Evolutionary conservation across 768 basidiomycete species (phyloP).

Genomic region (Dioszegia hungarica): DNA sequence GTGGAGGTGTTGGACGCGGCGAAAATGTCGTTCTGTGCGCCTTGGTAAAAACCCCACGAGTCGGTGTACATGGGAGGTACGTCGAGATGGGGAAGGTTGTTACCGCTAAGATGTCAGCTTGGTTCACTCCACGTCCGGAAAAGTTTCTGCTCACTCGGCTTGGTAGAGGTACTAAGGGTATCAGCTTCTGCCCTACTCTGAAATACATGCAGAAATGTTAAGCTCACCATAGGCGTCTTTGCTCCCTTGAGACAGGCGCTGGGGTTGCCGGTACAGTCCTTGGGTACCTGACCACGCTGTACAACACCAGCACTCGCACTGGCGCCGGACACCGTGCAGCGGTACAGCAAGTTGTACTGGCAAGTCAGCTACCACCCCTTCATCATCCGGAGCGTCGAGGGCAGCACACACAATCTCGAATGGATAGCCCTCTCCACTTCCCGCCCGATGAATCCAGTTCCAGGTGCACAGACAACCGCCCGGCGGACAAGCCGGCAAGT

Average conservation of each 20-base stretch:
- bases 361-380: neutral
- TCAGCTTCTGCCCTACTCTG: neutral
- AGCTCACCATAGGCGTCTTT: conserved; percentile 51
- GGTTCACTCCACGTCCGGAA: neutral
- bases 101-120: conserved; percentile 1
- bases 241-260: conserved; percentile 21
- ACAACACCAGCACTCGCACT: conserved; percentile 15
- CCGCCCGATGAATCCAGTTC: conserved; percentile 54
- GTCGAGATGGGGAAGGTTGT: conserved; percentile 9
- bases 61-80: conserved; percentile 56
- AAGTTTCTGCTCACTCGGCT: neutral
- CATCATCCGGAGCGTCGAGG: neutral
- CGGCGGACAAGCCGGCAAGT: conserved; percentile 64
- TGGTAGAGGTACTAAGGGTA: conserved; percentile 5
- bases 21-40: conserved; percentile 70
- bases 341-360: conserved; percentile 30
- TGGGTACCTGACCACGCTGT: conserved; percentile 13
- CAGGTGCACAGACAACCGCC: conserved; percentile 55
- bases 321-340: conserved; percentile 29
- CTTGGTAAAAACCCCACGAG: conserved; percentile 65
- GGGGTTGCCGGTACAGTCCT: conserved; percentile 17
- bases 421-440: conserved; percentile 29
- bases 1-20: neutral
- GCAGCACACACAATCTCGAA: conserved; percentile 21
- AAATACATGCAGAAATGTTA: conserved; percentile 5